phyloP scores from a whole-genome alignment of 2,329 filamentous ascomycete genomes.

The Herpotrichia juniperi region DNA sequence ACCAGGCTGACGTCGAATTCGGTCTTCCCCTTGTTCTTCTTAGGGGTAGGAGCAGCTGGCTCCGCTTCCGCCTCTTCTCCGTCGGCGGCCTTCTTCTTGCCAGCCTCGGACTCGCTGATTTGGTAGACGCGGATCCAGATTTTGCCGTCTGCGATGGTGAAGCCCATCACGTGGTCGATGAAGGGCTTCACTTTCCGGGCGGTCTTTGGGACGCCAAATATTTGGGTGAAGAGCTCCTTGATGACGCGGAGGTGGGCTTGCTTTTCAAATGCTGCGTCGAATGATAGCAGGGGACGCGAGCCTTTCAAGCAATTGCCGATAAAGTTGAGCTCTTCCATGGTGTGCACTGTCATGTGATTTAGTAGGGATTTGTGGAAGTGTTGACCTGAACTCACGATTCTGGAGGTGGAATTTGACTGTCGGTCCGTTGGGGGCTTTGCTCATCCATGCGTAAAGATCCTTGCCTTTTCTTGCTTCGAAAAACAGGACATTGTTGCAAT shows the following conservation, averaged over 20 bases:
- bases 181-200: slow-evolving; percentile 94
- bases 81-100: slow-evolving; percentile 49
- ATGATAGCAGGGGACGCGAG: slow-evolving; percentile 71
- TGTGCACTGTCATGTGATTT: slow-evolving; percentile 69
- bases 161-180: slow-evolving; percentile 91
- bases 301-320: slow-evolving; percentile 77
- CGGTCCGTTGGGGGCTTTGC: slow-evolving; percentile 85
- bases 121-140: slow-evolving; percentile 97
- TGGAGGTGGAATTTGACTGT: slow-evolving; percentile 79
- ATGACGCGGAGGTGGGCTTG: slow-evolving; percentile 81
- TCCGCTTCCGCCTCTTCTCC: slow-evolving; percentile 48
- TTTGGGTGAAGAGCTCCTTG: slow-evolving; percentile 87
- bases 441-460: slow-evolving; percentile 93
- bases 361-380: slow-evolving; percentile 29
- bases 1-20: slow-evolving; percentile 82
- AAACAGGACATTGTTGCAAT: slow-evolving; percentile 93
- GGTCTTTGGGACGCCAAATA: slow-evolving; percentile 89
- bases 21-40: slow-evolving; percentile 55
- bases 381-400: slow-evolving; percentile 51
- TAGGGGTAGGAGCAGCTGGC: slow-evolving; percentile 30
- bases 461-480: slow-evolving; percentile 94
- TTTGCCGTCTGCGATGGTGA: slow-evolving; percentile 89
- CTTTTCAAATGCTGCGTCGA: slow-evolving; percentile 84
- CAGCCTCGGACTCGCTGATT: slow-evolving; percentile 80
- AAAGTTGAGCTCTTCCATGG: slow-evolving; percentile 96